These are phyloP conservation scores for Haberlea rhodopensis DNA, from an alignment of 257 asterid genomes.

Conservation along the genomic window DNA sequence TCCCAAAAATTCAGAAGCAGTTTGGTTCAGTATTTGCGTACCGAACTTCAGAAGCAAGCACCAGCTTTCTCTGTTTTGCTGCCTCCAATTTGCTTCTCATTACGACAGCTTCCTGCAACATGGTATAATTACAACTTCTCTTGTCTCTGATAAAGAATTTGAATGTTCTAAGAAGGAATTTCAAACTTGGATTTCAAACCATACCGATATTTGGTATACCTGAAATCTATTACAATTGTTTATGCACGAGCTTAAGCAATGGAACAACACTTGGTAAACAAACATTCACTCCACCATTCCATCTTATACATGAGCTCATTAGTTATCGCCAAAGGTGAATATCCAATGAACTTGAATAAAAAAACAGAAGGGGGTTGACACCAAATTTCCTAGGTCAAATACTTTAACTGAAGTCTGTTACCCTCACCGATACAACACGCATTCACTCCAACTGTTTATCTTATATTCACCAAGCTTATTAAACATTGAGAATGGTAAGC, in stretches of 20 bases:
- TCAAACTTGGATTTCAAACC: not conserved
- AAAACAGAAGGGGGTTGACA: not conserved
- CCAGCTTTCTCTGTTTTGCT: conserved; percentile 57
- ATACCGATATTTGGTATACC: not conserved
- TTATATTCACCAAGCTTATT: not conserved
- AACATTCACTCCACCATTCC: not conserved
- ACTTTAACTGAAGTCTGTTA: not conserved
- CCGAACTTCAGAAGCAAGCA: conserved; percentile 74
- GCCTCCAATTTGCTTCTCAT: conserved; percentile 53
- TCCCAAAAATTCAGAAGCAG: not conserved
- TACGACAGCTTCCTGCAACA: conserved; percentile 53
- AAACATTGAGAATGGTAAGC: not conserved
- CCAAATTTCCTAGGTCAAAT: not conserved
- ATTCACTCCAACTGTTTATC: not conserved
- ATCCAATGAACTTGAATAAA: not conserved
- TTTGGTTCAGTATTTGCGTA: conserved; percentile 33
- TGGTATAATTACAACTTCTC: conserved; percentile 4
- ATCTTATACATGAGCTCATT: not conserved
- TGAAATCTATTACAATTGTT: not conserved
- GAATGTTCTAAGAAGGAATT: not conserved
- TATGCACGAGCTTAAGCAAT: not conserved
- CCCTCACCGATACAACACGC: not conserved
- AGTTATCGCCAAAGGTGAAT: not conserved
- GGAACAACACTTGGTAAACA: not conserved
- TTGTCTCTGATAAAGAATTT: not conserved